A percentile compares a stretch with the other conserved stretches of the same genome.
Conservation (phyloP, 306 rosid species). For the Vigna angularis region DNA sequence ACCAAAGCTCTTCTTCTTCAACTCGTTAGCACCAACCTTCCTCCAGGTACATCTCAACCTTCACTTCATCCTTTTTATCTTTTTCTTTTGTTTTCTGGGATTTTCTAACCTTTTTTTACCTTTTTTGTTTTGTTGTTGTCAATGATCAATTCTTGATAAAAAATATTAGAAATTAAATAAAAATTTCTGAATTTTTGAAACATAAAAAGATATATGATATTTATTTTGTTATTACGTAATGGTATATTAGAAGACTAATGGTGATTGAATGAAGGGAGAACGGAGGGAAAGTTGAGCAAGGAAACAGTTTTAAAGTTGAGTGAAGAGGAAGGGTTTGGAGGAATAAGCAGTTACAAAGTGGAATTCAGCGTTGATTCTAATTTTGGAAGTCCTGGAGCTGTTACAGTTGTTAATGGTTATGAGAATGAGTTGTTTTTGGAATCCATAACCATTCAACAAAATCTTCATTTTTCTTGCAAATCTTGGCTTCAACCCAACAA, state of each 20-base stretch:
- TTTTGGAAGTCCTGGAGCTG: constrained; percentile 60
- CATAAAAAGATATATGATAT: no score
- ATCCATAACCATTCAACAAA: constrained; percentile 40
- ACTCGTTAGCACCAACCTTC: constrained; percentile 53
- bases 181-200: no score
- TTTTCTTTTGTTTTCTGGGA: no score
- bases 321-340: neutral
- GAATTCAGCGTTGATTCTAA: constrained; percentile 53
- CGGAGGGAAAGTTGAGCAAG: constrained; percentile 52
- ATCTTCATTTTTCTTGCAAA: constrained; percentile 50
- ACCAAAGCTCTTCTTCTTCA: constrained; percentile 44
- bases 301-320: constrained; percentile 44
- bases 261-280: constrained; percentile 28
- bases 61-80: no score
- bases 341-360: constrained; percentile 26
- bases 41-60: constrained; percentile 40
- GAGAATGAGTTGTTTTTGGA: constrained; percentile 54
- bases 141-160: no score
- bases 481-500: constrained; percentile 56
- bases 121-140: no score
- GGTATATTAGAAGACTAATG: neutral
- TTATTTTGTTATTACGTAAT: no score
- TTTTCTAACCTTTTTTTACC: no score
- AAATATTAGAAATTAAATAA: no score
- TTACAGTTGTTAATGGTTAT: constrained; percentile 35